phyloP scores from a whole-genome alignment of 352 stramenopile genomes.

The Thalassiosira tumida region DNA sequence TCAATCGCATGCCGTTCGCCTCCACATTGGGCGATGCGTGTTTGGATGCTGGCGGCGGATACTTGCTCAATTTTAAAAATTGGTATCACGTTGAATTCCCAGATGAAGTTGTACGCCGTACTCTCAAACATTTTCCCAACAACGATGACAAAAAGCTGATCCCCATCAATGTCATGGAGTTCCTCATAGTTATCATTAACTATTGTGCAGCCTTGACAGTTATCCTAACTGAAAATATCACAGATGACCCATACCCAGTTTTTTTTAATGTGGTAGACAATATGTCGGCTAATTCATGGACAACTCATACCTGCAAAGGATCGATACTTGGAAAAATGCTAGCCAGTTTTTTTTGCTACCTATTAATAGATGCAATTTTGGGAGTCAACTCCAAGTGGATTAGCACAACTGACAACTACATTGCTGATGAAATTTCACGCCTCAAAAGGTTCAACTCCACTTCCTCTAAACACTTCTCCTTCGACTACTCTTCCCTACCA shows the following conservation, averaged over 20 bases:
- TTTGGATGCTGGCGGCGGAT: constrained; percentile 11
- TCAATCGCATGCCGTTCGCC: neutral
- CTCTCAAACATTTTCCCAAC: constrained; percentile 17
- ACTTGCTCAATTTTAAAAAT: constrained; percentile 4
- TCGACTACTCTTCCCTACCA: constrained; percentile 18
- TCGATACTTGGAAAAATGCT: constrained; percentile 26
- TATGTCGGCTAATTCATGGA: constrained; percentile 36
- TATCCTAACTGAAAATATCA: neutral
- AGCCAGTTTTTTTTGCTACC: constrained; percentile 27
- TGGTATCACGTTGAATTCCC: constrained; percentile 26
- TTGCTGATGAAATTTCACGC: constrained; percentile 62
- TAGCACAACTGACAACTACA: constrained; percentile 15
- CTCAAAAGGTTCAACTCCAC: neutral
- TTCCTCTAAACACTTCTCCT: neutral
- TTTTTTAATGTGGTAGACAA: constrained; percentile 58
- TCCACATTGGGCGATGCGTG: neutral
- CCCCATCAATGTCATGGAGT: constrained; percentile 21
- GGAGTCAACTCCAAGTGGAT: constrained; percentile 64
- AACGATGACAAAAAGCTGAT: constrained; percentile 20
- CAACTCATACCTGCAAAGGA: constrained; percentile 46
- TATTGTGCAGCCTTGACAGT: constrained; percentile 40
- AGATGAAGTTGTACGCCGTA: constrained; percentile 7
- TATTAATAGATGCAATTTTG: constrained; percentile 37
- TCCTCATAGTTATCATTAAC: constrained; percentile 39
- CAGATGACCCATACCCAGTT: constrained; percentile 47